Conservation (phyloP, 805 yeast species). For the Yamadazyma nakazawae region DNA sequence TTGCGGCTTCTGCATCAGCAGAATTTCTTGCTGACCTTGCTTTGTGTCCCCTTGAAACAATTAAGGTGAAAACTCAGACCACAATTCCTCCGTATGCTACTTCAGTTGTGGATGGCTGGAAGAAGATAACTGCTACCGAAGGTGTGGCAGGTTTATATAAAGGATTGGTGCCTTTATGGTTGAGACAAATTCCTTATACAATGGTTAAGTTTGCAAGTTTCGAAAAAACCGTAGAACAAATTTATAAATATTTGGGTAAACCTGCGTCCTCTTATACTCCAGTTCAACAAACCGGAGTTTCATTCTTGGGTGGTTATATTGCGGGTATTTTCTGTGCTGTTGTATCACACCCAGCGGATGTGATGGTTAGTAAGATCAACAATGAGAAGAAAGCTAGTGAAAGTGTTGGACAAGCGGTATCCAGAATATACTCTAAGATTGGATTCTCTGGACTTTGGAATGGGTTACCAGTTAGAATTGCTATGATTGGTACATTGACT, state of each 20-base stretch:
- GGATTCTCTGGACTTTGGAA: slow-evolving; percentile 94
- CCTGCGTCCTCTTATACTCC: slow-evolving; percentile 68
- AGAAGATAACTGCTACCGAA: slow-evolving; percentile 60
- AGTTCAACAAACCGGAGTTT: slow-evolving; percentile 86
- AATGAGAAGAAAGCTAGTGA: slow-evolving; percentile 65
- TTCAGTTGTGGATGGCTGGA: slow-evolving; percentile 62
- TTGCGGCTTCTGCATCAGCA: slow-evolving; percentile 89
- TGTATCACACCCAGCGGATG: slow-evolving; percentile 98
- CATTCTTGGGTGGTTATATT: slow-evolving; percentile 92
- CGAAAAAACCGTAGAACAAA: slow-evolving; percentile 82
- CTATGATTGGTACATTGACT: slow-evolving; percentile 96
- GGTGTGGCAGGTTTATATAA: slow-evolving; percentile 78
- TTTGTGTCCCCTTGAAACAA: slow-evolving; percentile 92
- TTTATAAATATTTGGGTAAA: slow-evolving; percentile 71
- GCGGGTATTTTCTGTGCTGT: slow-evolving; percentile 97
- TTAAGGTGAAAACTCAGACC: slow-evolving; percentile 92
- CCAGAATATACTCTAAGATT: slow-evolving; percentile 73
- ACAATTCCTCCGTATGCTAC: slow-evolving; percentile 82
- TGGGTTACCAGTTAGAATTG: slow-evolving; percentile 89
- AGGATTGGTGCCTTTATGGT: slow-evolving; percentile 91
- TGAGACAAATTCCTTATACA: slow-evolving; percentile 96
- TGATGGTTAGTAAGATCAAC: slow-evolving; percentile 92
- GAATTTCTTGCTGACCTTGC: slow-evolving; percentile 89
- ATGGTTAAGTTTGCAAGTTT: slow-evolving; percentile 96
- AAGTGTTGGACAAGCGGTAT: slow-evolving; percentile 60